phyloP scores from a whole-genome alignment of 2,329 filamentous ascomycete species.

The Verruconis gallopava region DNA sequence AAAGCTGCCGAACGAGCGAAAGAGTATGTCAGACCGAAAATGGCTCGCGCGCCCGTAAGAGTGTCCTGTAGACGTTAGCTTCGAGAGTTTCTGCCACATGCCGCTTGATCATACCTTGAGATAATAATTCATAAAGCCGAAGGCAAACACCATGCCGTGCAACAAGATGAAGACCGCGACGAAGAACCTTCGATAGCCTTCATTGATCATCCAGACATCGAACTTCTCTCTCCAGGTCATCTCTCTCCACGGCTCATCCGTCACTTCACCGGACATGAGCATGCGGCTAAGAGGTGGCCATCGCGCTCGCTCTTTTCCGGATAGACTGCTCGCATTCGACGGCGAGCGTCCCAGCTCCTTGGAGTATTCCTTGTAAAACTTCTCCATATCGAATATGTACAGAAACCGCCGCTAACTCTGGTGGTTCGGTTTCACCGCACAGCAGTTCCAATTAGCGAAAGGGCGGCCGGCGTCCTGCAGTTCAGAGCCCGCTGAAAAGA shows the following conservation, averaged over 20 bases:
- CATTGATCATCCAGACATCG: conserved; percentile 81
- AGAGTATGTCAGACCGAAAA: conserved; percentile 63
- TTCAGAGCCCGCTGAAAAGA: conserved; percentile 1
- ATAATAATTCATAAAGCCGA: conserved; percentile 68
- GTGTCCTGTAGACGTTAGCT: conserved; percentile 46
- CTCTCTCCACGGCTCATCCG: conserved; percentile 55
- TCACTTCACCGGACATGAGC: conserved; percentile 73
- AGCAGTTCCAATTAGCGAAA: neutral
- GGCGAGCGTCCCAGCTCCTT: conserved; percentile 2
- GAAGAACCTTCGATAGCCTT: conserved; percentile 72
- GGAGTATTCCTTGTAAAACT: neutral
- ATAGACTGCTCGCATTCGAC: conserved; percentile 18
- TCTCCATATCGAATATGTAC: neutral
- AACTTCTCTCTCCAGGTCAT: conserved; percentile 59
- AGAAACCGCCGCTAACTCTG: neutral
- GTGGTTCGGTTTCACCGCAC: neutral
- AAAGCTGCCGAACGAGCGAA: conserved; percentile 65
- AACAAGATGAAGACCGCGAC: conserved; percentile 62
- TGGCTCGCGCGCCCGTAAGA: conserved; percentile 49
- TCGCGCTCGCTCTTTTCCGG: conserved; percentile 53
- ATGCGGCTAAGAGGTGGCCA: conserved; percentile 73
- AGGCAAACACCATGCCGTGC: conserved; percentile 65
- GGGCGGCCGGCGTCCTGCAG: neutral
- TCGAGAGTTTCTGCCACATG: too few species aligned
- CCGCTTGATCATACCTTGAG: too few species aligned